A percentile compares a stretch with the other conserved stretches of the same genome.
Conservation (phyloP, 495 filamentous ascomycete genomes). For the Viridothelium virens region DNA sequence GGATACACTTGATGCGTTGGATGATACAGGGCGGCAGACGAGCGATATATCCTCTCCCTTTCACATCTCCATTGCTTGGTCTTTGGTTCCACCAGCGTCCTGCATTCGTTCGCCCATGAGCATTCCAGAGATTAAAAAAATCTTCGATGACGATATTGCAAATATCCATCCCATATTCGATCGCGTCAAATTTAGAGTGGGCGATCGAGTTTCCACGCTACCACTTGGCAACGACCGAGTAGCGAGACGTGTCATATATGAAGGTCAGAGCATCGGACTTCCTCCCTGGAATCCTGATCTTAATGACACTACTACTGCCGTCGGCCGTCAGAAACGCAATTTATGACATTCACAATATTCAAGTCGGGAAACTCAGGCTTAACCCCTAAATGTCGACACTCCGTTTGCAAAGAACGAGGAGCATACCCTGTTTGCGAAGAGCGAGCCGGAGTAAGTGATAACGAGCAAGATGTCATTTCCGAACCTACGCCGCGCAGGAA, state of each 20-base stretch:
- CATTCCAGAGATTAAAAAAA: not conserved
- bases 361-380: too few species aligned
- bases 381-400: too few species aligned
- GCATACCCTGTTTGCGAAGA: not conserved
- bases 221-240: not conserved
- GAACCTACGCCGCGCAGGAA: constrained; percentile 1
- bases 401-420: not conserved
- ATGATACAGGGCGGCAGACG: not conserved
- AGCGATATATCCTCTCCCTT: not conserved
- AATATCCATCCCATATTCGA: not conserved
- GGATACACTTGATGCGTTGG: not conserved
- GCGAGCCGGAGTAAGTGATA: not conserved
- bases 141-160: not conserved
- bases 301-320: too few species aligned
- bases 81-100: not conserved
- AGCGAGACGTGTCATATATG: not conserved
- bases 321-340: too few species aligned
- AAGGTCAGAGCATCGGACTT: not conserved
- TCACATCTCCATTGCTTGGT: not conserved
- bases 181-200: not conserved
- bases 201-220: not conserved
- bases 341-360: too few species aligned
- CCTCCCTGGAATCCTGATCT: not conserved
- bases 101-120: not conserved
- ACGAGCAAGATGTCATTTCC: not conserved